Conservation (phyloP, 2,329 filamentous ascomycete genomes). For the Trichoderma citrinoviride region DNA sequence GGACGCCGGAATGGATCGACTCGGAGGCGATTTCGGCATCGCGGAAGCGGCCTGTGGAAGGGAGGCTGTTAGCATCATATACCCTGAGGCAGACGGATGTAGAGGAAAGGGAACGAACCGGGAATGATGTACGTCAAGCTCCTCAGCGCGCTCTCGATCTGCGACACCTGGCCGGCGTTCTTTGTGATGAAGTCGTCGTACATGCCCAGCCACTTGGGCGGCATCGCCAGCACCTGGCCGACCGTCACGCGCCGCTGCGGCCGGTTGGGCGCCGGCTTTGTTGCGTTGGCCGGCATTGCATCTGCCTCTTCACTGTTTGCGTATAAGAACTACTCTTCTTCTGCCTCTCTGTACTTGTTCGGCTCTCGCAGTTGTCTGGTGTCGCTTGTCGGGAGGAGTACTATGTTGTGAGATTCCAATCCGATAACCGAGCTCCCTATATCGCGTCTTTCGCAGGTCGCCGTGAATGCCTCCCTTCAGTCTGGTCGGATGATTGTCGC, state of each 20-base stretch:
- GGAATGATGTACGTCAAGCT: constrained; percentile 96
- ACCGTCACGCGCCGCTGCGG: constrained; percentile 26
- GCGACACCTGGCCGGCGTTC: constrained; percentile 88
- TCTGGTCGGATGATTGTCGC: too few species aligned
- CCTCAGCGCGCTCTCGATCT: constrained; percentile 89
- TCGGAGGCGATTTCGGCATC: constrained; percentile 96
- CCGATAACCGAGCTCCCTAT: background rate
- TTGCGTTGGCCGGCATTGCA: constrained; percentile 8
- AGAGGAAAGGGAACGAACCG: constrained; percentile 51
- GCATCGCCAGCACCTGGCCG: constrained; percentile 51
- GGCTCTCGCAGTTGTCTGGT: too few species aligned
- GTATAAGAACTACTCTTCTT: background rate
- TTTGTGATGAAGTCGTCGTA: constrained; percentile 92
- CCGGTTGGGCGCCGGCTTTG: constrained; percentile 16
- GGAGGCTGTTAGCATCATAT: background rate
- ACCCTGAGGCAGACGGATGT: too few species aligned
- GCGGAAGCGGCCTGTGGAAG: constrained; percentile 68
- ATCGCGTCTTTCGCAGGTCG: background rate
- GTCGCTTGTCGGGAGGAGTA: background rate
- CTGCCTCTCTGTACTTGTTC: background rate
- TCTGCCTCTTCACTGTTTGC: background rate
- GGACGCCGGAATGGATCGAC: constrained; percentile 82
- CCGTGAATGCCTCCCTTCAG: background rate
- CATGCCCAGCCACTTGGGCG: constrained; percentile 64
- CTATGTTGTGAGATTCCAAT: background rate